Evolutionary conservation across 768 basidiomycete species (phyloP).

Genomic region (Tylopilus felleus): DNA sequence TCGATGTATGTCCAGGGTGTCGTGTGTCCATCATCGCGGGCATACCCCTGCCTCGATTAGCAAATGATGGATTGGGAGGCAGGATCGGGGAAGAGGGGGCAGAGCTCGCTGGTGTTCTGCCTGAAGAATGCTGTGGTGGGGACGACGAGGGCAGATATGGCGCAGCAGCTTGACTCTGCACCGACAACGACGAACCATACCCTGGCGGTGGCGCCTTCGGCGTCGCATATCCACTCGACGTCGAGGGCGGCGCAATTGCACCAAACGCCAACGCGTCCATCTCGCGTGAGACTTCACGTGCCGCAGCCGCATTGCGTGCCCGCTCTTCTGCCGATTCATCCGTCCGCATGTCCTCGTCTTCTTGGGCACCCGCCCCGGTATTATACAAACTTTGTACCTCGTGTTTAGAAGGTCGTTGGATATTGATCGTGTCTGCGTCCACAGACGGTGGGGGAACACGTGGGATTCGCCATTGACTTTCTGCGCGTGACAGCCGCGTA

Average conservation of each 20-base stretch:
- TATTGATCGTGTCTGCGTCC: constrained; percentile 20
- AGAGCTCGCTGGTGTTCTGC: constrained; percentile 17
- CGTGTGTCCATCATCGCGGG: constrained; percentile 10
- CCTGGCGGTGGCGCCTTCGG: constrained; percentile 14
- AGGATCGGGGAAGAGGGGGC: constrained; percentile 24
- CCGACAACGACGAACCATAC: neutral
- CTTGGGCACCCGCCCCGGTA: constrained; percentile 2
- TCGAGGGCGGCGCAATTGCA: constrained; percentile 20
- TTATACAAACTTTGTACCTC: constrained; percentile 5
- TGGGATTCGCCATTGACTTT: constrained; percentile 28
- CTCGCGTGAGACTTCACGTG: constrained; percentile 64
- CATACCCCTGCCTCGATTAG: constrained; percentile 26
- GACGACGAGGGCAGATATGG: neutral
- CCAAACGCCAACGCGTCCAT: constrained; percentile 52
- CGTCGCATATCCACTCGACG: constrained; percentile 14
- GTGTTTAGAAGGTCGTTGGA: neutral
- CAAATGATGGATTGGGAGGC: constrained; percentile 42
- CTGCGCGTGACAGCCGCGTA: constrained; percentile 11
- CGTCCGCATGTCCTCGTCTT: constrained; percentile 29
- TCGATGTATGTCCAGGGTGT: neutral
- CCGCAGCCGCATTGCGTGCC: constrained; percentile 62
- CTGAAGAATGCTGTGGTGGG: neutral
- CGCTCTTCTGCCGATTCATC: constrained; percentile 43
- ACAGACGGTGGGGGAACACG: constrained; percentile 40
- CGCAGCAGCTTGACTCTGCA: neutral